Evolutionary conservation across 495 filamentous ascomycete species (phyloP).

Genomic region (Hypoxylon lienhwacheense): DNA sequence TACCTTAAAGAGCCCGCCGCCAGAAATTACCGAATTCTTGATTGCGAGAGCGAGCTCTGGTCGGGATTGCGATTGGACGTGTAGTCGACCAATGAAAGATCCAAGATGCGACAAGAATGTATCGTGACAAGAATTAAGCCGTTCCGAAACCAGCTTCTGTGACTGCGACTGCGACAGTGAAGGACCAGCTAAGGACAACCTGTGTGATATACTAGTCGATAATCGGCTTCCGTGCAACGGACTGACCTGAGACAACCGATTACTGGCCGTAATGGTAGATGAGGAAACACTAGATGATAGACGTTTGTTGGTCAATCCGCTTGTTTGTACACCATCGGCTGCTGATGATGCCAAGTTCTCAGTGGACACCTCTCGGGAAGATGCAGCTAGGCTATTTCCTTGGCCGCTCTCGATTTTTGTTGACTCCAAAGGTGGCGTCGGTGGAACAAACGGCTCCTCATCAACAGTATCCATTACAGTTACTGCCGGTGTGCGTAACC

Average conservation of each 20-base stretch:
- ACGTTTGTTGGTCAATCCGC: slow-evolving; percentile 43
- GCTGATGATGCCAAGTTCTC: slow-evolving; percentile 33
- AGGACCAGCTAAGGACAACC: slow-evolving; percentile 53
- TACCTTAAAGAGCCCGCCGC: slow-evolving; percentile 72
- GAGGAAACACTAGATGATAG: slow-evolving; percentile 45
- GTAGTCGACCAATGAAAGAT: slow-evolving; percentile 86
- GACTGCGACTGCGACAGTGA: slow-evolving; percentile 46
- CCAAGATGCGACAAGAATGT: slow-evolving; percentile 83
- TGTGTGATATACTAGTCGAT: slow-evolving; percentile 57
- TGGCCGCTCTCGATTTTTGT: slow-evolving; percentile 43
- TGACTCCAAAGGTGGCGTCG: slow-evolving; percentile 71
- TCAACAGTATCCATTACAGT: slow-evolving; percentile 62
- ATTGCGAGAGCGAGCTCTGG: slow-evolving; percentile 70
- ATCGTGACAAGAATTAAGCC: slow-evolving; percentile 77
- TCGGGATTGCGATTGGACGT: slow-evolving; percentile 85
- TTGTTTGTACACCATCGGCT: slow-evolving; percentile 42
- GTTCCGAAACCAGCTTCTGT: slow-evolving; percentile 59
- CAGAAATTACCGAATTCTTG: slow-evolving; percentile 78
- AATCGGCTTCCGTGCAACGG: slow-evolving; percentile 41
- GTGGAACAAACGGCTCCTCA: slow-evolving; percentile 64
- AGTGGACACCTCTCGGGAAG: slow-evolving; percentile 39
- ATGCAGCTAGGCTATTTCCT: slow-evolving; percentile 42
- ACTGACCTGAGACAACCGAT: slow-evolving; percentile 44
- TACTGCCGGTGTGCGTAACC: slow-evolving; percentile 52
- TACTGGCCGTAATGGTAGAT: slow-evolving; percentile 40